Percentiles rank a stretch among this genome's conserved stretches.
phyloP scores from a whole-genome alignment of 2,329 filamentous ascomycete genomes.

The Alternaria hordeiaustralica region DNA sequence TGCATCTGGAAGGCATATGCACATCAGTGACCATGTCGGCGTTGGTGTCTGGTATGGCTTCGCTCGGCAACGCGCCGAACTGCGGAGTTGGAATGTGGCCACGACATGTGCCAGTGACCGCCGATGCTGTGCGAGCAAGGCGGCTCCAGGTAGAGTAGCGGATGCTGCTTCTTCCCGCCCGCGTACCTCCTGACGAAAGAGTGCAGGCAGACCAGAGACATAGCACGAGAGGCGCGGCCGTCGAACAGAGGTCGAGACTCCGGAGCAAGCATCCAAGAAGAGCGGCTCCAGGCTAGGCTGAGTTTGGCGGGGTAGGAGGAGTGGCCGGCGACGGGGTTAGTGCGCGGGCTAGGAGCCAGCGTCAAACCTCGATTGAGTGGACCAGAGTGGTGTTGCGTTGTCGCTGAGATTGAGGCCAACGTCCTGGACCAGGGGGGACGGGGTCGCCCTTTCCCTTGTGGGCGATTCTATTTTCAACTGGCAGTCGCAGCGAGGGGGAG shows the following conservation, averaged over 20 bases:
- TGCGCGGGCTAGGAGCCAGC: not conserved
- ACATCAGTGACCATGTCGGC: slow-evolving; percentile 13
- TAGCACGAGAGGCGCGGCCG: not conserved
- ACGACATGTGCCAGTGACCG: slow-evolving; percentile 10
- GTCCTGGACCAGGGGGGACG: slow-evolving; percentile 2
- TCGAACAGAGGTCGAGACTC: slow-evolving; percentile 7
- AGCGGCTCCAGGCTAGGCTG: slow-evolving; percentile 9
- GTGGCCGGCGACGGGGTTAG: not conserved
- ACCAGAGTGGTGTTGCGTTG: not conserved
- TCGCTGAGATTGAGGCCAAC: not conserved
- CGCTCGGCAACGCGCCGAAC: slow-evolving; percentile 22
- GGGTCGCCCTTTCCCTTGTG: slow-evolving; percentile 7
- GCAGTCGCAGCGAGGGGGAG: not conserved
- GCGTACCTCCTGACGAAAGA: not conserved
- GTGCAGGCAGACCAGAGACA: not conserved
- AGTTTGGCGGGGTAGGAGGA: slow-evolving; percentile 7
- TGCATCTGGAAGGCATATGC: not conserved
- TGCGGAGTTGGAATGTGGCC: slow-evolving; percentile 7
- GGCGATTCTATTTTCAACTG: not conserved
- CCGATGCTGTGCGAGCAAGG: slow-evolving; percentile 13
- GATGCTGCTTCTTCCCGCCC: slow-evolving; percentile 4
- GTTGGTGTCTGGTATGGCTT: slow-evolving; percentile 16
- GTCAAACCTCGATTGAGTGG: slow-evolving; percentile 1
- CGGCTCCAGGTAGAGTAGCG: slow-evolving; percentile 9
- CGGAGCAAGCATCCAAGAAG: not conserved